Percentiles rank a stretch among this genome's conserved stretches.
Conservation (phyloP, 176 grass and related monocot genomes). For the Oryza australiensis region DNA sequence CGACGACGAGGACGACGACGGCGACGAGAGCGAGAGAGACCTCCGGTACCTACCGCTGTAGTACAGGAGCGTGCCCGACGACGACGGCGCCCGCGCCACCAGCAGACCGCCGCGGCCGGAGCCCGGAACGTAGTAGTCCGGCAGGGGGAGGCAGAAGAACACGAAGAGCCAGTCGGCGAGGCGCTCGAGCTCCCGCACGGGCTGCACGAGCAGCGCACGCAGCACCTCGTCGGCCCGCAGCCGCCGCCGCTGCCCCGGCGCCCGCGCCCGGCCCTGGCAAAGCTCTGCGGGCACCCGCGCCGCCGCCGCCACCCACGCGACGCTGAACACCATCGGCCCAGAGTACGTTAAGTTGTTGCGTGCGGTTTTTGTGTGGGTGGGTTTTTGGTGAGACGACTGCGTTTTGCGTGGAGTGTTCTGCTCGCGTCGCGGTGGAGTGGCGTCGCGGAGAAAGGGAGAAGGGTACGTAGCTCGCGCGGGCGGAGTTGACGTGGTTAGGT, state of each 20-base stretch:
- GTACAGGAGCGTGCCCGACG: conserved; percentile 32
- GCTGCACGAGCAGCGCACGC: conserved; percentile 43
- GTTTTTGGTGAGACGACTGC: neutral
- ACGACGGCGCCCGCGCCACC: neutral
- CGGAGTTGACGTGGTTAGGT: neutral
- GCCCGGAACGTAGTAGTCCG: conserved; percentile 30
- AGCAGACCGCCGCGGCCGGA: conserved; percentile 34
- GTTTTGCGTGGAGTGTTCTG: conserved; percentile 19
- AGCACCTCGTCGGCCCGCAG: conserved; percentile 53
- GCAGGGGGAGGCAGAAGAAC: conserved; percentile 61
- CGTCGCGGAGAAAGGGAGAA: neutral
- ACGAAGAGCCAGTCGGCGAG: conserved; percentile 37
- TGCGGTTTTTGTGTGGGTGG: neutral
- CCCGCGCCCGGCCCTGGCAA: no score
- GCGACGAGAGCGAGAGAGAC: conserved; percentile 29
- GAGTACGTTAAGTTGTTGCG: neutral
- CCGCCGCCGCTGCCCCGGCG: conserved; percentile 4
- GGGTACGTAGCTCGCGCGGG: neutral
- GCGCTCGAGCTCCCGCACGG: conserved; percentile 40
- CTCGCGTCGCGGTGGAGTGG: neutral
- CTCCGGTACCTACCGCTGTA: conserved; percentile 13
- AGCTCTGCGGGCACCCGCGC: neutral
- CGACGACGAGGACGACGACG: neutral
- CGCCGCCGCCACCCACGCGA: conserved; percentile 34
- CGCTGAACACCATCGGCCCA: conserved; percentile 45